Evolutionary conservation across 2,329 filamentous ascomycete species (phyloP).

Genomic region (Pezicula neosporulosa): DNA sequence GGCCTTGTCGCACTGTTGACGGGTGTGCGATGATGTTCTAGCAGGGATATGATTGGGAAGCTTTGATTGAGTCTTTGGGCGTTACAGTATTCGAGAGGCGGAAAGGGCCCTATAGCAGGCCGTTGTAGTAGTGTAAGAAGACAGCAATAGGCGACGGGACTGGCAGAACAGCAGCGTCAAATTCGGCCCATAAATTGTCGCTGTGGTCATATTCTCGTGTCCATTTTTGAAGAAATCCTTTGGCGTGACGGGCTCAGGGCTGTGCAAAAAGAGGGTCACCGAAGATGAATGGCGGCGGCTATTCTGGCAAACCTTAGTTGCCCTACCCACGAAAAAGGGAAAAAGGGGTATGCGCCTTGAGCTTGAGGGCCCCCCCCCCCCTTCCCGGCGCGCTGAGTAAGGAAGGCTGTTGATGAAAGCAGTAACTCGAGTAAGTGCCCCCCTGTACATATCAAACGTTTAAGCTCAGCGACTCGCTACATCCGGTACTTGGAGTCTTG

Average conservation of each 20-base stretch:
- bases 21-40: too few species aligned
- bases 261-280: not conserved
- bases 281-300: not conserved
- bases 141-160: too few species aligned
- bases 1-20: too few species aligned
- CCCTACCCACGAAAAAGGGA: not conserved
- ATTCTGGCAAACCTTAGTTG: not conserved
- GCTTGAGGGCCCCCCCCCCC: not conserved
- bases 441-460: not conserved
- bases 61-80: too few species aligned
- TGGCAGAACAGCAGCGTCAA: too few species aligned
- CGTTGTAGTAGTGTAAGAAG: too few species aligned
- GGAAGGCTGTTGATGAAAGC: not conserved
- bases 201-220: conserved; percentile 1
- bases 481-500: too few species aligned
- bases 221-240: not conserved
- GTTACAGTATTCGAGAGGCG: too few species aligned
- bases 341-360: not conserved
- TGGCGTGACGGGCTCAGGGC: not conserved
- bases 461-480: not conserved
- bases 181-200: too few species aligned
- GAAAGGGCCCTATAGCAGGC: too few species aligned
- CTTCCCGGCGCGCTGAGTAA: not conserved
- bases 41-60: too few species aligned
- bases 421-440: not conserved